Base-by-base conservation (phyloP, 2,329 filamentous ascomycete genomes). In the Scedosporium apiospermum region DNA sequence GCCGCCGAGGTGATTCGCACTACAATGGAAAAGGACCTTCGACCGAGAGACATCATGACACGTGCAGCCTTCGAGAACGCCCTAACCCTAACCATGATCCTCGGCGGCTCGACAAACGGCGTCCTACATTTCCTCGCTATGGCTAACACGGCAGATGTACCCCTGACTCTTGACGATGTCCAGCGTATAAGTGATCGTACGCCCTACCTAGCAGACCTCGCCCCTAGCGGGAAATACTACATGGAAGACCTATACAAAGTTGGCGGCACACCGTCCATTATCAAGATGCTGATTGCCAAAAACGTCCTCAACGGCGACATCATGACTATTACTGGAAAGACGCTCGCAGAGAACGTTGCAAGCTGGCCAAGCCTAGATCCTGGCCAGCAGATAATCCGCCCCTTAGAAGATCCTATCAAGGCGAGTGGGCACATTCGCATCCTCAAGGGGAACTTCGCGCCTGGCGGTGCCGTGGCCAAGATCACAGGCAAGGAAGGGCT, bases 401-500 rank as follows among this genome's bases (percentile, higher is more conserved):
- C 89, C 0, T 79, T 97, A 7, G 79, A 82, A 12, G 67, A 84
- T 69, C 82, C 82, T 60, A 93, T 96, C 80, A 97, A 97, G 73
- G 67, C 80, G 1, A 91, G 87, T 0, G 93, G 93, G 51, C 93
- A 98, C 73, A 83, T 98, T 64, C 91, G 93, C 74, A 90, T 98
- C 64, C 82, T 98, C 3, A 84, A 85, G 64, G 93, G 93, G 21
- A 96, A 96, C 73, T 82, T 97, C 34, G 91, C 93, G 2, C 93
- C 93, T 1, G 89, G 87, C 10, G 93, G 93, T 41, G 90, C 93
- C 0, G 93, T 98, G 1, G 93, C 92, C 64, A 98, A 98, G 76
- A 97, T 98, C 74, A 97, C 93, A 0, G 93, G 93, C 42, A 97
- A 97, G 73, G 93, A 98, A 74, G 93, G 93, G 2, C 82, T 92